Percentiles rank a stretch among this genome's conserved stretches.
These are phyloP conservation scores for Cicer cuneatum DNA, from an alignment of 306 rosid species.

Conservation along the genomic window DNA sequence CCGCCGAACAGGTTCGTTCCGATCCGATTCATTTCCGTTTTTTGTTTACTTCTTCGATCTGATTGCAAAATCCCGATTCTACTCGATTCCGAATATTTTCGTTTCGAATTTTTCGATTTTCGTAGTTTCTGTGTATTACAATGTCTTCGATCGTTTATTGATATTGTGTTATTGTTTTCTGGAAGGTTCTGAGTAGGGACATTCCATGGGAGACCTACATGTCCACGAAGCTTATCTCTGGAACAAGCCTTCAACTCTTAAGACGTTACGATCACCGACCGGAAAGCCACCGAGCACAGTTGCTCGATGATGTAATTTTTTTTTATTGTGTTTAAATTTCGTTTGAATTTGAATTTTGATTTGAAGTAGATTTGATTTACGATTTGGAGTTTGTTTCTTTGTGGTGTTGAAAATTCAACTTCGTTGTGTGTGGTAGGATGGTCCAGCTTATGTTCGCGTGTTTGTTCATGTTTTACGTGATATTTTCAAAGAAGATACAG, in stretches of 20 bases:
- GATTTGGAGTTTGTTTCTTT: slow-evolving; percentile 28
- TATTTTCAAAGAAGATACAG: slow-evolving; percentile 90
- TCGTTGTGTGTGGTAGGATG: slow-evolving; percentile 71
- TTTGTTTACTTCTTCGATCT: slow-evolving; percentile 34
- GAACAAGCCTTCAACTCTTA: slow-evolving; percentile 90
- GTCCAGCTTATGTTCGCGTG: slow-evolving; percentile 86
- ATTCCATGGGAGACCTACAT: slow-evolving; percentile 99
- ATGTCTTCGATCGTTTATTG: slow-evolving; percentile 26
- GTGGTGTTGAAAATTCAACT: slow-evolving; percentile 33
- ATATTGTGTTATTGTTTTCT: slow-evolving; percentile 39
- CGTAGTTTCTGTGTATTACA: neutral
- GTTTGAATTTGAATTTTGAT: slow-evolving; percentile 29
- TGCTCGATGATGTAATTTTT: slow-evolving; percentile 79
- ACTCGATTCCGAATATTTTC: neutral
- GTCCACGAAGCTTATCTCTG: slow-evolving; percentile 88
- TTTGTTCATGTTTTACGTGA: slow-evolving; percentile 84
- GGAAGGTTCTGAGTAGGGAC: slow-evolving; percentile 82
- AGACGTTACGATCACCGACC: slow-evolving; percentile 90
- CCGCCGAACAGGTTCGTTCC: slow-evolving; percentile 79
- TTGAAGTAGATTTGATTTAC: slow-evolving; percentile 17
- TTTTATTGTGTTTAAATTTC: neutral
- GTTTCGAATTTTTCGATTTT: neutral
- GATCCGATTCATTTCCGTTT: slow-evolving; percentile 37
- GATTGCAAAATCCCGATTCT: slow-evolving; percentile 40
- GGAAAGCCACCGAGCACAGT: slow-evolving; percentile 81